These are phyloP conservation scores for Fulvia fulva DNA, from an alignment of 2,329 filamentous ascomycete species.

Conservation along the genomic window DNA sequence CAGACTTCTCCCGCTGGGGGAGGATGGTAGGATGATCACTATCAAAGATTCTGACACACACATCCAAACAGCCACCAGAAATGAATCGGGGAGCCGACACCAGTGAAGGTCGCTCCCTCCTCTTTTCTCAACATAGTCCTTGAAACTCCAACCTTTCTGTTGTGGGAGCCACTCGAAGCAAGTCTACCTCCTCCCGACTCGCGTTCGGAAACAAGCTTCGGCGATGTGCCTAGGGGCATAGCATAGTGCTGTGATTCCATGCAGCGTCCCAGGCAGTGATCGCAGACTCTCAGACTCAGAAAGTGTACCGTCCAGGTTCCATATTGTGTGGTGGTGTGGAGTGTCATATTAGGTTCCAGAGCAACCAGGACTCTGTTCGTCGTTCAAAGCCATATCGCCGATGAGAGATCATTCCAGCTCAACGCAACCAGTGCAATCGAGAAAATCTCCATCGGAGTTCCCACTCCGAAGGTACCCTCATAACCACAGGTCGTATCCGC, in stretches of 20 bases:
- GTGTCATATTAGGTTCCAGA: slow-evolving; percentile 21
- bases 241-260: too few relatives aligned
- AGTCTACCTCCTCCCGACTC: slow-evolving; percentile 35
- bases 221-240: neutral
- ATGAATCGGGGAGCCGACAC: slow-evolving; percentile 10
- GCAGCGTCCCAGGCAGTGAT: neutral
- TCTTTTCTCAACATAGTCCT: neutral
- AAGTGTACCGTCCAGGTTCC: neutral
- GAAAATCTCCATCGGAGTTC: slow-evolving; percentile 15
- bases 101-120: slow-evolving; percentile 22
- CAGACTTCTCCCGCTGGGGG: slow-evolving; percentile 8
- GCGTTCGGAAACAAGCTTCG: slow-evolving; percentile 32
- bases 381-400: slow-evolving; percentile 5
- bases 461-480: slow-evolving; percentile 17
- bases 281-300: neutral
- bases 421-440: slow-evolving; percentile 2
- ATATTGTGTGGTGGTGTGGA: slow-evolving; percentile 11
- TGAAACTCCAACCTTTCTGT: neutral
- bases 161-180: slow-evolving; percentile 28
- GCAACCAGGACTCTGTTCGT: neutral
- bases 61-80: slow-evolving; percentile 10
- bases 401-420: slow-evolving; percentile 11
- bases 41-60: slow-evolving; percentile 17
- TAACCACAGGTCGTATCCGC: slow-evolving; percentile 22
- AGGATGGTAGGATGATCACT: slow-evolving; percentile 30